Conservation (phyloP, 2,329 filamentous ascomycete species). For the Monosporascus sp. region DNA sequence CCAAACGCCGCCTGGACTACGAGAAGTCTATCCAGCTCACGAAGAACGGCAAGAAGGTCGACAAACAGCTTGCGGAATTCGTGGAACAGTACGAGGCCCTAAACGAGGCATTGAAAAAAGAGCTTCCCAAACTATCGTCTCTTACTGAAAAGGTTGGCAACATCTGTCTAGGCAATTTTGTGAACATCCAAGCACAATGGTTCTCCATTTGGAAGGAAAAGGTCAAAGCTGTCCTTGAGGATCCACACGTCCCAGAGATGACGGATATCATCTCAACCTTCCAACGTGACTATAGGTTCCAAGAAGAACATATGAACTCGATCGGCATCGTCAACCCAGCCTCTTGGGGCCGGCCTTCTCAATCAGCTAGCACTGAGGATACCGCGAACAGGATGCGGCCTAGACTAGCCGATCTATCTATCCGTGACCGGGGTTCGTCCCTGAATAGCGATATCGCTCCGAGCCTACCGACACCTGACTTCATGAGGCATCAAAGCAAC, state of each 20-base stretch:
- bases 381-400: slow-evolving; percentile 43
- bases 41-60: slow-evolving; percentile 76
- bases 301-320: slow-evolving; percentile 65
- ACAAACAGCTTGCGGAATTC: slow-evolving; percentile 77
- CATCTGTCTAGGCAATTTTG: slow-evolving; percentile 75
- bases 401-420: slow-evolving; percentile 42
- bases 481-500: slow-evolving; percentile 59
- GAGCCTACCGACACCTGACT: slow-evolving; percentile 60
- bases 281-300: slow-evolving; percentile 69
- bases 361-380: slow-evolving; percentile 53
- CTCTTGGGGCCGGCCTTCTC: slow-evolving; percentile 54
- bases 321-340: slow-evolving; percentile 76
- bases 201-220: slow-evolving; percentile 79
- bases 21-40: slow-evolving; percentile 74
- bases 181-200: slow-evolving; percentile 81
- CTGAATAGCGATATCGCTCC: slow-evolving; percentile 59
- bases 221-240: slow-evolving; percentile 67
- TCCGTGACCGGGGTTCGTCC: slow-evolving; percentile 55
- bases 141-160: slow-evolving; percentile 81
- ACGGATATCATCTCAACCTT: slow-evolving; percentile 73
- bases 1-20: slow-evolving; percentile 87
- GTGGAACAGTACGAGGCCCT: slow-evolving; percentile 87
- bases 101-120: slow-evolving; percentile 89
- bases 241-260: slow-evolving; percentile 60
- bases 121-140: slow-evolving; percentile 77